Evolutionary conservation across 1,139 yeast genomes (phyloP).

Genomic region (Neolecta irregularis): DNA sequence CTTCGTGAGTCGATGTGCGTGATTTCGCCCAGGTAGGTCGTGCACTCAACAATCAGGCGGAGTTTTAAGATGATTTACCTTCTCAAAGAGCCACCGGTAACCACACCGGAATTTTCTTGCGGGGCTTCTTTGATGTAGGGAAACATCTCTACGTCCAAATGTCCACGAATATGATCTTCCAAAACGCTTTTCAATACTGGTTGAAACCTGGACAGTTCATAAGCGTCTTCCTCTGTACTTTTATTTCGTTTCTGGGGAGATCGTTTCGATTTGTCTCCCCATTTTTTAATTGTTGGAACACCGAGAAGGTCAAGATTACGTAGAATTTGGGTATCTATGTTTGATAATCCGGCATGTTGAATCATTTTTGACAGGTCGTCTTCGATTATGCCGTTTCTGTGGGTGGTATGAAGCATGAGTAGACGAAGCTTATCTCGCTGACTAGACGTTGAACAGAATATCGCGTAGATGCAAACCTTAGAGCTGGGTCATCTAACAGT

Average conservation of each 20-base stretch:
- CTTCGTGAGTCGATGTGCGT: slow-evolving; percentile 41
- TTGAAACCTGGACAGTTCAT: slow-evolving; percentile 60
- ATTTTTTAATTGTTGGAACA: slow-evolving; percentile 42
- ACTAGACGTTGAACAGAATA: slow-evolving; percentile 26
- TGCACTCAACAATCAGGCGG: slow-evolving; percentile 9
- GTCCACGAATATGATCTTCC: slow-evolving; percentile 34
- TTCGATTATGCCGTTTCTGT: slow-evolving; percentile 71
- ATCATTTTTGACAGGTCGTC: slow-evolving; percentile 58
- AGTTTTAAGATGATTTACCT: slow-evolving; percentile 2
- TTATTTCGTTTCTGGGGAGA: slow-evolving; percentile 19
- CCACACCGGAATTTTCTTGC: slow-evolving; percentile 35
- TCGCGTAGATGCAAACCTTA: slow-evolving; percentile 17
- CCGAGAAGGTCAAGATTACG: slow-evolving; percentile 55
- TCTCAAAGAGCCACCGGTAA: slow-evolving; percentile 14
- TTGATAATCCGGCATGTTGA: slow-evolving; percentile 49
- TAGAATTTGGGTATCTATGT: slow-evolving; percentile 47
- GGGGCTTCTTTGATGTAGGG: slow-evolving; percentile 74
- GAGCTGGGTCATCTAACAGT: slow-evolving; percentile 35
- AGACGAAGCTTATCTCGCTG: slow-evolving; percentile 54
- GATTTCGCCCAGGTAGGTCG: slow-evolving; percentile 22
- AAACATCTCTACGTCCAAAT: slow-evolving; percentile 42
- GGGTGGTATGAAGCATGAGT: slow-evolving; percentile 61
- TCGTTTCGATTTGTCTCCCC: slow-evolving; percentile 21
- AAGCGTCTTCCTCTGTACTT: slow-evolving; percentile 44
- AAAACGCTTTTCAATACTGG: slow-evolving; percentile 54